Evolutionary conservation across 2,329 filamentous ascomycete species (phyloP), one percentile per base, ranked within the genome.

Genomic region (Aureobasidium sp.): DNA sequence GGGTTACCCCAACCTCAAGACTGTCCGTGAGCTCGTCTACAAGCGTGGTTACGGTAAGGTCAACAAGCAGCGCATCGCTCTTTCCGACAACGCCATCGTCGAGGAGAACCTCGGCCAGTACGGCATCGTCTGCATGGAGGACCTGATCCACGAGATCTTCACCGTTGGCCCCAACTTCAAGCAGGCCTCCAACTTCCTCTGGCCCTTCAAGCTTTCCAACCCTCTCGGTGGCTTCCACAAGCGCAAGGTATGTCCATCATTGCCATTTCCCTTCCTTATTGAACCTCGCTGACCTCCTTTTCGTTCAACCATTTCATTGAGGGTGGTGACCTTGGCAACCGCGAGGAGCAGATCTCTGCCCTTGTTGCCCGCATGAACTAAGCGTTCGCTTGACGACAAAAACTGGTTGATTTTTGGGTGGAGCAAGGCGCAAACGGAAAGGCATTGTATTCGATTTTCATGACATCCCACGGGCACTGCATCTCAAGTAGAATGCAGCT

Each of bases 141-240:
- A 99, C 82, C 83, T 99, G 71, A 92, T 99, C 80, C 94, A 99
- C 85, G 94, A 99, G 86, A 96, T 96, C 83, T 93, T 87, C 86
- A 96, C 92, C 64, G 94, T 97, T 70, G 93, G 94, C 77, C 93
- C 93, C 84, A 97, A 97, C 88, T 80, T 81, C 89, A 97, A 97
- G 88, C 92, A 97, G 84, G 91, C 90, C 74, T 86, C 88, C 83
- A 99, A 97, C 89, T 97, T 97, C 87, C 83, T 97, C 71, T 99
- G 94, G 94, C 94, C 94, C 77, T 99, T 99, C 88, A 97, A 99
- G 89, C 89, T 99, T 71, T 91, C 87, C 86, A 97, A 96, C 87
- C 94, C 94, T 76, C 97, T 82, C 72, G 94, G 94, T 78, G 93
- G 94, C 69, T 58, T 58, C 39, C 53, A 57, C 53, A 44, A 45